Evolutionary conservation across 805 yeast genomes (phyloP), one percentile per base, ranked within the genome.

Genomic region (Starmerella etchellsii): DNA sequence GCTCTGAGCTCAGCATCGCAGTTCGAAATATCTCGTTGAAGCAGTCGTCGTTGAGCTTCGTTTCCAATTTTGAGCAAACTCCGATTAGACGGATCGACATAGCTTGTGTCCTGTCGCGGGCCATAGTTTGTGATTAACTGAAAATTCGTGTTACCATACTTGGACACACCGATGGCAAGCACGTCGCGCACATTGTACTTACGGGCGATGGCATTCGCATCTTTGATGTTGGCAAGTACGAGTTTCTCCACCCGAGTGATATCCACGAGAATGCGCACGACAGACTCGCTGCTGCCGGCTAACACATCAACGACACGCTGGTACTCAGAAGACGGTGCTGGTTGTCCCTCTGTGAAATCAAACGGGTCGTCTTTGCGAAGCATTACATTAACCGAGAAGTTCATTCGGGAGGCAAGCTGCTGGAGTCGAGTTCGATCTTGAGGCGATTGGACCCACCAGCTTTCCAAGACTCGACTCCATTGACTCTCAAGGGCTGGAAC

Each of bases 371-470:
- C 64, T 36, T 57, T 64, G 44, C 84, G 64, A 2, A 69, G 67
- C 20, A 74, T 57, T 8, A 79, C 66, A 35, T 68, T 67, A 18
- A 63, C 51, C 40, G 41, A 52, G 57, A 52, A 65, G 5, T 42
- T 28, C 16, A 36, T 26, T 4, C 23, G 27, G 7, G 9, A 9
- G n/a, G 58, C 42, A 4, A 57, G 41, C 5, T 28, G 15, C n/a
- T 22, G 22, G 16, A 64, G 49, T 15, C 37, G 9, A 10, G 57
- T 56, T 33, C 76, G 66, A 55, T 88, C 97, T 23, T 66, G 66
- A 34, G 65, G 70, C 53, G 71, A 73, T 27, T 72, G 66, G 1
- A 83, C 95, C 27, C 81, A 65, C 58, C 83, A 84, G 0, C 83
- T 66, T 30, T 68, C 73, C 8, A 81, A 57, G 0, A 72, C 58